Conservation (phyloP, 108 stramenopile species). For the Fragilariopsis cylindrus region DNA sequence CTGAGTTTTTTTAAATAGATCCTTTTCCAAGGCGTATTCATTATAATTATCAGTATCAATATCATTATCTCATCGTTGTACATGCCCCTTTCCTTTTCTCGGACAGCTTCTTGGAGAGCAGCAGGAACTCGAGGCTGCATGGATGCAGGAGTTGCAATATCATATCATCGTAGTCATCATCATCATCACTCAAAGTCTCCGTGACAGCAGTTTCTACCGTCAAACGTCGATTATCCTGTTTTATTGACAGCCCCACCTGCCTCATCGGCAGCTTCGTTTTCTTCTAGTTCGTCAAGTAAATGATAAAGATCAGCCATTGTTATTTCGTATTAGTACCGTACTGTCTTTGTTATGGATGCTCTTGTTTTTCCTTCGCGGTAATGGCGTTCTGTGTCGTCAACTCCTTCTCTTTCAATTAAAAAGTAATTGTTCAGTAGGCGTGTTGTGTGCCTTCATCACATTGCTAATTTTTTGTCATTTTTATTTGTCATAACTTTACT, state of each 20-base stretch:
- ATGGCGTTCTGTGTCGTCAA: too few species aligned
- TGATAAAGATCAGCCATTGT: slow-evolving; percentile 77
- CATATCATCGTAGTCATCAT: slow-evolving; percentile 18
- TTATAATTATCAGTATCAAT: background rate
- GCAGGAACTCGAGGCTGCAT: slow-evolving; percentile 2
- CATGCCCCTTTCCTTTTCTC: background rate
- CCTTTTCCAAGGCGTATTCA: background rate
- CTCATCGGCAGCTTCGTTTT: slow-evolving; percentile 22
- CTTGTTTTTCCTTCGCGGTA: too few species aligned
- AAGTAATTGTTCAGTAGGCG: too few species aligned
- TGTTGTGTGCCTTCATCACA: too few species aligned
- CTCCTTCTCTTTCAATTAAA: too few species aligned
- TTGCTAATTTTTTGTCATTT: too few species aligned
- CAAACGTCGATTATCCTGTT: slow-evolving; percentile 10
- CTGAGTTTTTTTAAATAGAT: background rate
- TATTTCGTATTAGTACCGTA: background rate
- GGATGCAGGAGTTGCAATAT: slow-evolving; percentile 9
- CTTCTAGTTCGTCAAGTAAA: slow-evolving; percentile 53
- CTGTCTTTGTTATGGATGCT: background rate
- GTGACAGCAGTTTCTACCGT: slow-evolving; percentile 10
- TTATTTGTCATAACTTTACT: too few species aligned
- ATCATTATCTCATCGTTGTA: slow-evolving; percentile 3
- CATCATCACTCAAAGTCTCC: slow-evolving; percentile 45
- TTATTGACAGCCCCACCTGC: background rate
- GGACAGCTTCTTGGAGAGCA: background rate